These are phyloP conservation scores for Castanospermum australe DNA, from an alignment of 306 rosid species.

Conservation along the genomic window DNA sequence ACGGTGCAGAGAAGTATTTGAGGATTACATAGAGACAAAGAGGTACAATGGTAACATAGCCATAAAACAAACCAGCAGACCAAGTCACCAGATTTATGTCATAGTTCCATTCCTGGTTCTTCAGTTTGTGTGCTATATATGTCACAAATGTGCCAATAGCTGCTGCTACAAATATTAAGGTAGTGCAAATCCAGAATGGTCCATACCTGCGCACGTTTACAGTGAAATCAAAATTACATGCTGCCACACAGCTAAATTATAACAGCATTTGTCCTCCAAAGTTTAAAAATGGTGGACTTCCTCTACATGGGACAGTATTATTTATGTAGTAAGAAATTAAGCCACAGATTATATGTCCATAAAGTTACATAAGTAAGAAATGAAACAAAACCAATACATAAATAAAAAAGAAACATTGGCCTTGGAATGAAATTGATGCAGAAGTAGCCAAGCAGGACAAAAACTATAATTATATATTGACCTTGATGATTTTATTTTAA, in stretches of 20 bases:
- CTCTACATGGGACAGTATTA: background rate
- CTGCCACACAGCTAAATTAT: background rate
- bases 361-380: background rate
- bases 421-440: background rate
- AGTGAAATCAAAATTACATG: constrained; percentile 26
- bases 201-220: constrained; percentile 72
- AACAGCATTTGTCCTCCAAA: background rate
- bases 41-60: constrained; percentile 85
- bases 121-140: constrained; percentile 81
- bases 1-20: constrained; percentile 91
- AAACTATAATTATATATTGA: background rate
- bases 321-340: background rate
- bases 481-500: background rate
- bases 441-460: constrained; percentile 7
- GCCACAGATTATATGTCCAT: background rate
- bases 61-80: constrained; percentile 97
- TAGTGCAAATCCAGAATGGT: constrained; percentile 98
- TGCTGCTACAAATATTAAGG: constrained; percentile 93
- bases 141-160: constrained; percentile 93
- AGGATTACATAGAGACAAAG: constrained; percentile 73
- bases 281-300: background rate
- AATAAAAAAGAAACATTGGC: background rate
- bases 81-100: constrained; percentile 94
- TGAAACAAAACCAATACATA: background rate
- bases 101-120: constrained; percentile 76